Conservation (phyloP, 495 filamentous ascomycete species). For the Penicillium tannophilum region DNA sequence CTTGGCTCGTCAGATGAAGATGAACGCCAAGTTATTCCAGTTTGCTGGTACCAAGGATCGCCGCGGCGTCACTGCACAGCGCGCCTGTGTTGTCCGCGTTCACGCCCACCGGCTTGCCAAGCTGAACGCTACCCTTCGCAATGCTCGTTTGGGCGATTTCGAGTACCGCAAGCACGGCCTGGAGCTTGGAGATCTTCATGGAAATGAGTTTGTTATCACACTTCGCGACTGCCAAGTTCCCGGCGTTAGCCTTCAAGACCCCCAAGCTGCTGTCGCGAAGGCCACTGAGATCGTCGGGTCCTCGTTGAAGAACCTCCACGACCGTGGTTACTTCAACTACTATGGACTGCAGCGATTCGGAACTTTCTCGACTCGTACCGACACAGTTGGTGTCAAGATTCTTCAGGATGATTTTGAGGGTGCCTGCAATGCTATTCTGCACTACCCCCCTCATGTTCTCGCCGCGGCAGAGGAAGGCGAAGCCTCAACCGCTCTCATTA, state of each 20-base stretch:
- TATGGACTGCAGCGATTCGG: slow-evolving; percentile 95
- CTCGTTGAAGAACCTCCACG: slow-evolving; percentile 54
- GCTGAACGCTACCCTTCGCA: slow-evolving; percentile 63
- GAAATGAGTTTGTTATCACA: slow-evolving; percentile 92
- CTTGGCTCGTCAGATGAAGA: slow-evolving; percentile 66
- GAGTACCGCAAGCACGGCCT: slow-evolving; percentile 68
- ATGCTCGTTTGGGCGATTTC: slow-evolving; percentile 74
- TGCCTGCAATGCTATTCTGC: slow-evolving; percentile 72
- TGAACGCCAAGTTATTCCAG: slow-evolving; percentile 69
- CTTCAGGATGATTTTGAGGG: slow-evolving; percentile 77
- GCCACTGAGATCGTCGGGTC: slow-evolving; percentile 57
- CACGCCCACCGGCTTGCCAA: slow-evolving; percentile 61
- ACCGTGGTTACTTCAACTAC: slow-evolving; percentile 91
- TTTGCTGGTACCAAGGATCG: slow-evolving; percentile 96
- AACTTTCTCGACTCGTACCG: slow-evolving; percentile 77
- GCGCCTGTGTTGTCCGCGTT: slow-evolving; percentile 71
- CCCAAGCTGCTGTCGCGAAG: slow-evolving; percentile 37
- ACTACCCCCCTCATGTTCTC: slow-evolving; percentile 59
- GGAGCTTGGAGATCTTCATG: slow-evolving; percentile 77
- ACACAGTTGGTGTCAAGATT: slow-evolving; percentile 79
- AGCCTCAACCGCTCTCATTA: slow-evolving; percentile 43
- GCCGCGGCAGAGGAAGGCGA: slow-evolving; percentile 45
- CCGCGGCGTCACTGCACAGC: slow-evolving; percentile 83
- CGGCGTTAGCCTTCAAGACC: slow-evolving; percentile 44
- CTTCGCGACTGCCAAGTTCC: slow-evolving; percentile 77